Evolutionary conservation across 805 yeast species (phyloP), one percentile per base, ranked within the genome.

Genomic region (Wickerhamiella lipophila): DNA sequence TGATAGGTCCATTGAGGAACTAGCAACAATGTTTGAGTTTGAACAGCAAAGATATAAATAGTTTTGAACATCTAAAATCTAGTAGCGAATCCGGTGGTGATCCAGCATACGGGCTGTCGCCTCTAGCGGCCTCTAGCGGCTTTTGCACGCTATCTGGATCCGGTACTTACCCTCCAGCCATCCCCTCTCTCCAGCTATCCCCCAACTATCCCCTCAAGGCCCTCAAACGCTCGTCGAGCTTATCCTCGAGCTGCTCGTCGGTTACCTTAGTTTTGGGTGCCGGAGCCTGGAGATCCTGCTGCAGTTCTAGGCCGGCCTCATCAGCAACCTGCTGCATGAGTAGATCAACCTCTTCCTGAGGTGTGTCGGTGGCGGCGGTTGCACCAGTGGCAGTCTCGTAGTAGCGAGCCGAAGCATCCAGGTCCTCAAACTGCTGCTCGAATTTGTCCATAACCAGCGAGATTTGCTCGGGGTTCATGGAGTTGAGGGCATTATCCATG

Each of bases 401-500:
- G 62, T 89, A 92, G 55, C 87, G 83, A 0, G 96, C 82, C 27
- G 94, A 77, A 6, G 95, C 92, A 63, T 92, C 98, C 57, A 92
- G 68, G 59, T 92, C 97, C 65, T 92, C 97, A 59, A 92, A 92
- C 64, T 92, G 99, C 50, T 74, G 77, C 65, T 92, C 99, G 63
- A 92, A 92, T 64, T 86, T 88, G 65, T 92, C 98, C 97, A 92
- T 92, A 11, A 92, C 89, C 66, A 87, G 66, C 4, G 96, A 85
- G 26, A 92, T 92, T 57, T 77, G 78, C 65, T 92, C 97, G 53
- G 92, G 69, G 64, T 92, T 92, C 98, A 92, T 92, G 19, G 89
- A 80, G 59, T 85, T 92, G 68, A 92, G 74, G 1, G 98, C 98
- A 59, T 77, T 79, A 64, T 92, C 98, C 97, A 92, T 89, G 8